Conservation (phyloP, 1,284 basidiomycete species). For the Rhodotorula sp. region DNA sequence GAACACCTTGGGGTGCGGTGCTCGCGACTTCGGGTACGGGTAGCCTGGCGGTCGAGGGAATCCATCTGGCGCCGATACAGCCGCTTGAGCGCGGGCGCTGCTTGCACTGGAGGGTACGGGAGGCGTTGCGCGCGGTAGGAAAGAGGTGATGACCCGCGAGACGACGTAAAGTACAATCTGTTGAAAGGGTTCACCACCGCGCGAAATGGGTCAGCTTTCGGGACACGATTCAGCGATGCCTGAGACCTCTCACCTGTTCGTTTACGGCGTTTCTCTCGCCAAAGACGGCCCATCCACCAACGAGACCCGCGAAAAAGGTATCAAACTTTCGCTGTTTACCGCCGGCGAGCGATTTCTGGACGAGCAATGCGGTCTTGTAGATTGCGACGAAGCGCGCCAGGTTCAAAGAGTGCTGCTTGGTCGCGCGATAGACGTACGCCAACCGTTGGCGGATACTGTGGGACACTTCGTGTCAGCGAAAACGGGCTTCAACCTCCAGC, state of each 20-base stretch:
- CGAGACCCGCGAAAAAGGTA: constrained; percentile 86
- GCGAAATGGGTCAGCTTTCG: too few relatives aligned
- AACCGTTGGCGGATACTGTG: constrained; percentile 67
- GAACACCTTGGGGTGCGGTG: constrained; percentile 78
- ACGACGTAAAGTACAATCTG: constrained; percentile 96
- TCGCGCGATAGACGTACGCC: constrained; percentile 75
- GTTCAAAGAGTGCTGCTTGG: constrained; percentile 81
- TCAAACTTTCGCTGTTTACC: constrained; percentile 71
- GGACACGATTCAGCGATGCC: too few relatives aligned
- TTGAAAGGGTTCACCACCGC: neutral
- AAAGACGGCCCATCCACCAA: constrained; percentile 91
- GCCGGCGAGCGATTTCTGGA: constrained; percentile 66
- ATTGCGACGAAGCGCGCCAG: constrained; percentile 89
- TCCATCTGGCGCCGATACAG: constrained; percentile 49
- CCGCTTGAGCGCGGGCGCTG: constrained; percentile 43
- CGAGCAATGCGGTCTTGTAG: constrained; percentile 81
- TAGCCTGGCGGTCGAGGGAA: constrained; percentile 49
- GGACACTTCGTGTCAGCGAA: neutral
- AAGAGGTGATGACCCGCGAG: constrained; percentile 80
- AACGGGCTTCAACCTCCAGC: too few relatives aligned
- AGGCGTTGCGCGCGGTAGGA: constrained; percentile 65
- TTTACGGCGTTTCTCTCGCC: constrained; percentile 95
- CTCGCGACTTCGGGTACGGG: constrained; percentile 60
- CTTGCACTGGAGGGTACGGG: constrained; percentile 39
- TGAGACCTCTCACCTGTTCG: constrained; percentile 71